Evolutionary conservation across 306 rosid species (phyloP).

Genomic region (Corylus avellana): DNA sequence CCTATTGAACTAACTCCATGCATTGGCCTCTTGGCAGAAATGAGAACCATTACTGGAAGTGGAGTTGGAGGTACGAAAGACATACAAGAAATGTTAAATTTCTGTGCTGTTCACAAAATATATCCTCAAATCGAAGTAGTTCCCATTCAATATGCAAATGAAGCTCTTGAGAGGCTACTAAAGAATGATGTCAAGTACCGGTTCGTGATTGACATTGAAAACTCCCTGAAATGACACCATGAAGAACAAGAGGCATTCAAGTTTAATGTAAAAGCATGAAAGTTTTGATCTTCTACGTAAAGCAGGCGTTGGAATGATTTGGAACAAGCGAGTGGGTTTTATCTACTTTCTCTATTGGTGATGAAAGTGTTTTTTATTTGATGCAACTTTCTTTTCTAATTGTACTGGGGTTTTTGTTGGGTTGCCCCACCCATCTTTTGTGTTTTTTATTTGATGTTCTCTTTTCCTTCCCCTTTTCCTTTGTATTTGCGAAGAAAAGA

Average conservation of each 20-base stretch:
- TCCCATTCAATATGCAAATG: conserved; percentile 71
- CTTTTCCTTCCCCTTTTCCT: no score
- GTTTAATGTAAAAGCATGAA: background rate
- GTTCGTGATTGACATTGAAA: conserved; percentile 75
- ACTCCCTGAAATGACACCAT: conserved; percentile 48
- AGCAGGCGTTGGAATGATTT: background rate
- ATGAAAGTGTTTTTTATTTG: background rate
- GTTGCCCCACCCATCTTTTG: no score
- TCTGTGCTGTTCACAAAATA: conserved; percentile 61
- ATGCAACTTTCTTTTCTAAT: background rate
- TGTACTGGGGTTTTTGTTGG: no score
- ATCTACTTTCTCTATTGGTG: background rate
- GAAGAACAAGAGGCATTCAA: background rate
- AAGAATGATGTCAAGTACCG: conserved; percentile 71
- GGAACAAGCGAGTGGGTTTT: background rate
- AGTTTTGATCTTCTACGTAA: background rate
- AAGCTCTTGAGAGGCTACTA: conserved; percentile 71
- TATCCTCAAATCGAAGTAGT: conserved; percentile 70
- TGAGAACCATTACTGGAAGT: conserved; percentile 64
- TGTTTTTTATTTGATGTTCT: no score
- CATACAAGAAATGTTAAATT: conserved; percentile 68
- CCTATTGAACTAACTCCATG: background rate
- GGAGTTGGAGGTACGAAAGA: conserved; percentile 61
- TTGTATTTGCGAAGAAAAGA: no score
- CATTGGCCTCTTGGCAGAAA: conserved; percentile 42